Base-by-base conservation (phyloP, 1,139 yeast species). In the Arxiozyma heterogenica region DNA sequence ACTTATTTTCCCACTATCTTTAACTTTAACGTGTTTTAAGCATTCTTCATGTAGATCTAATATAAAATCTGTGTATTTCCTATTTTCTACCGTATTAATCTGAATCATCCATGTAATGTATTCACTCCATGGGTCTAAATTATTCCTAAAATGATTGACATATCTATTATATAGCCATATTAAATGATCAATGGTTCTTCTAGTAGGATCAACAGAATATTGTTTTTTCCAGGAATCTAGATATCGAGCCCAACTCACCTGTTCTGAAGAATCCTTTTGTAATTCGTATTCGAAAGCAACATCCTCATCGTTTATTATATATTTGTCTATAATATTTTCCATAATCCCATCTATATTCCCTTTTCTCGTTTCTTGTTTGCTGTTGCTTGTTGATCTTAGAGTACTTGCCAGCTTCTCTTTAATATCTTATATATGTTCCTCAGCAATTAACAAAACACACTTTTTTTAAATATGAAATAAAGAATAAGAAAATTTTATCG, bases 1-100 rank as follows among this genome's bases (percentile, higher is more conserved):
- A 91, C 94, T 86, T 6, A 86, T 15, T 7, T 51, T 60, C 20
- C 74, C 67, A 1, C 81, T 79, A 71, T 76, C 76, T 21, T 21
- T 25, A 57, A 74, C 73, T 56, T 66, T 64, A 54, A 81, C 68
- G 41, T 73, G 57, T n/a, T 67, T 63, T 55, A 85, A 62, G 20
- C 83, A 75, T 30, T 74, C 64, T 45, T 77, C 78, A 64, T 81
- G 86, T 22, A 78, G 69, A 11, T 59, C 55, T 52, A 46, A n/a
- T n/a, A 57, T 51, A 38, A 47, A 47, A 11, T 44, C 46, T n/a
- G 43, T 38, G 22, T 52, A 51, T 21, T 52, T 23, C 2, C 21
- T 47, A 39, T 39, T 20, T 42, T 44, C 11, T 9, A 46, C 15
- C 9, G 49, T 44, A 30, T 53, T 42, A 30, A 42, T 30, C 15